These are phyloP conservation scores for Coniferiporia sulphurascens DNA, from an alignment of 1,284 basidiomycete genomes.

Conservation along the genomic window DNA sequence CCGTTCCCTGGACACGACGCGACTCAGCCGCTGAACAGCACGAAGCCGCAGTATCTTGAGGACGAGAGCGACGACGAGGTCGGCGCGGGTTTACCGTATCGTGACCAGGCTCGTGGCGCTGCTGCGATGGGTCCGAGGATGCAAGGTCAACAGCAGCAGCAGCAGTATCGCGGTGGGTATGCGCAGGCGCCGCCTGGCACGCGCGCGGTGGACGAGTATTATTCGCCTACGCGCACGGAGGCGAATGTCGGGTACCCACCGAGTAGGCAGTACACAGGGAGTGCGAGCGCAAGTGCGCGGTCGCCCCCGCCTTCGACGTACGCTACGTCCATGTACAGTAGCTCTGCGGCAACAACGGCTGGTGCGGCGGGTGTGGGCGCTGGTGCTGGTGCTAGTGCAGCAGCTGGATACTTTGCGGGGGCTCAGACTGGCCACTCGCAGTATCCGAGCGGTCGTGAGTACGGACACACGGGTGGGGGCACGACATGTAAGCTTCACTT, in stretches of 20 bases:
- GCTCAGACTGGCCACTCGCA: slow-evolving; percentile 27
- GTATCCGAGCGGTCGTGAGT: slow-evolving; percentile 35
- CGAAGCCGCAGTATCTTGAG: slow-evolving; percentile 54
- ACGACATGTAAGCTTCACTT: slow-evolving; percentile 48
- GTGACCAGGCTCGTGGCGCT: slow-evolving; percentile 2
- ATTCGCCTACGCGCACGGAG: slow-evolving; percentile 35
- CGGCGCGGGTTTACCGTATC: slow-evolving; percentile 7
- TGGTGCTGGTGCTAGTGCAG: slow-evolving; percentile 17
- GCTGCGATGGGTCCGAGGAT: slow-evolving; percentile 29
- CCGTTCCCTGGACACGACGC: slow-evolving; percentile 61
- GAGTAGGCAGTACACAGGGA: slow-evolving; percentile 29
- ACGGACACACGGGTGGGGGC: slow-evolving; percentile 51
- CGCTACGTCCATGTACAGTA: slow-evolving; percentile 30
- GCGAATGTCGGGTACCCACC: slow-evolving; percentile 41
- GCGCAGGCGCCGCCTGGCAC: slow-evolving; percentile 56
- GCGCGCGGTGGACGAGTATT: slow-evolving; percentile 71
- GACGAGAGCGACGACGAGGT: slow-evolving; percentile 29
- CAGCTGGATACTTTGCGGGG: slow-evolving; percentile 22
- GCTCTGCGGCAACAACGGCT: slow-evolving; percentile 22
- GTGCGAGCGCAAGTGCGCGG: slow-evolving; percentile 28
- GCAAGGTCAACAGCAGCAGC: slow-evolving; percentile 27
- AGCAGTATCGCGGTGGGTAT: slow-evolving; percentile 50
- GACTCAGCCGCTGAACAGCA: slow-evolving; percentile 14
- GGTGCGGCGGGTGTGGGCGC: slow-evolving; percentile 16
- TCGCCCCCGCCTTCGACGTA: slow-evolving; percentile 31